Evolutionary conservation across 768 basidiomycete species (phyloP).

Genomic region (Naganishia randhawae): DNA sequence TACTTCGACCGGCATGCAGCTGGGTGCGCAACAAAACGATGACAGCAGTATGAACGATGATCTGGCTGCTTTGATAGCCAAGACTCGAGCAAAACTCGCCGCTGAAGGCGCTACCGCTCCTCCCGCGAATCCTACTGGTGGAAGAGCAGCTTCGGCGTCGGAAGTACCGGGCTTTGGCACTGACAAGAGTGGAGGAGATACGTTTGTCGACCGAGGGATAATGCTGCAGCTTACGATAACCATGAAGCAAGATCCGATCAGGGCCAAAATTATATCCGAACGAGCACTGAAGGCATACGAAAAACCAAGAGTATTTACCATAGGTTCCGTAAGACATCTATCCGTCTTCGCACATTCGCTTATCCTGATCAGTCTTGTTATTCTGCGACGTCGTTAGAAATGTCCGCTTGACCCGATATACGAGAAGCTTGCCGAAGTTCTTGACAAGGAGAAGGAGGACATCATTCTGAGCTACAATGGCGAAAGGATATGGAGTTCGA

Average conservation of each 20-base stretch:
- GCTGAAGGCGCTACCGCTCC: background rate
- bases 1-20: constrained; percentile 1
- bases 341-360: background rate
- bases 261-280: constrained; percentile 8
- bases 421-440: constrained; percentile 16
- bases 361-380: background rate
- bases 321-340: constrained; percentile 5
- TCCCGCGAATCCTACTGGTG: background rate
- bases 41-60: background rate
- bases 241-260: constrained; percentile 17
- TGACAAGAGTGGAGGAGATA: background rate
- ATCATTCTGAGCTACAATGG: constrained; percentile 4
- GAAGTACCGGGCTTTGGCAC: background rate
- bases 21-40: background rate
- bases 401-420: constrained; percentile 15
- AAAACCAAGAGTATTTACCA: constrained; percentile 15
- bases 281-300: constrained; percentile 16
- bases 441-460: constrained; percentile 20
- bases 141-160: constrained; percentile 6
- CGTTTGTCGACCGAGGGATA: constrained; percentile 1
- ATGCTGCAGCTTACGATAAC: constrained; percentile 12
- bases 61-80: constrained; percentile 10
- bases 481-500: constrained; percentile 20
- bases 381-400: background rate
- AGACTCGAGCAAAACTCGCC: constrained; percentile 1